These are phyloP conservation scores for Globisporangium solare DNA, from an alignment of 352 stramenopile genomes.

Conservation along the genomic window DNA sequence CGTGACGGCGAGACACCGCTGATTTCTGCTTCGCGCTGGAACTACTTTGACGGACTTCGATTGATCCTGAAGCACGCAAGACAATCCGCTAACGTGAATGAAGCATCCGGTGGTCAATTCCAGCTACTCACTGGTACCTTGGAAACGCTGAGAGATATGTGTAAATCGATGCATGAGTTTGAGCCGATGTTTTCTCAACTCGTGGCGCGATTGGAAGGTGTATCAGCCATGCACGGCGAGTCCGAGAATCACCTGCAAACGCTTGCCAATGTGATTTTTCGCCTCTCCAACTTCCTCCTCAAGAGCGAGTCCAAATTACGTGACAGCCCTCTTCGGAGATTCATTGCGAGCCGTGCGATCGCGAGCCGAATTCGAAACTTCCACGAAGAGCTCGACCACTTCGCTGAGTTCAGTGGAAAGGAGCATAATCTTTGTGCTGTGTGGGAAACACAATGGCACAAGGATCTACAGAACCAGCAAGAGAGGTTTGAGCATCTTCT, in stretches of 20 bases:
- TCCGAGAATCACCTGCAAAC: not conserved
- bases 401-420: not conserved
- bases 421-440: not conserved
- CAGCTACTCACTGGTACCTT: not conserved
- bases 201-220: not conserved
- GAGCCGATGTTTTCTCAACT: not conserved
- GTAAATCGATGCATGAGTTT: not conserved
- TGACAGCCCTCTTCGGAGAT: too few species aligned
- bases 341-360: not conserved
- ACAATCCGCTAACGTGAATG: too few species aligned
- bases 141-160: not conserved
- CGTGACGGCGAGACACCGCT: not conserved
- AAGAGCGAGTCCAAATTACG: too few species aligned
- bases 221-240: not conserved
- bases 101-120: too few species aligned
- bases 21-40: not conserved
- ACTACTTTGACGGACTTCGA: not conserved
- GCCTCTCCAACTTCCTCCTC: not conserved
- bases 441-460: not conserved
- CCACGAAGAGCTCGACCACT: constrained; percentile 1
- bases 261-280: not conserved
- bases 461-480: not conserved
- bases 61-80: not conserved
- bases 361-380: not conserved
- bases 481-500: too few species aligned